These are phyloP conservation scores for Nannochloris sp. DNA, from an alignment of 139 green algal species.

Conservation along the genomic window DNA sequence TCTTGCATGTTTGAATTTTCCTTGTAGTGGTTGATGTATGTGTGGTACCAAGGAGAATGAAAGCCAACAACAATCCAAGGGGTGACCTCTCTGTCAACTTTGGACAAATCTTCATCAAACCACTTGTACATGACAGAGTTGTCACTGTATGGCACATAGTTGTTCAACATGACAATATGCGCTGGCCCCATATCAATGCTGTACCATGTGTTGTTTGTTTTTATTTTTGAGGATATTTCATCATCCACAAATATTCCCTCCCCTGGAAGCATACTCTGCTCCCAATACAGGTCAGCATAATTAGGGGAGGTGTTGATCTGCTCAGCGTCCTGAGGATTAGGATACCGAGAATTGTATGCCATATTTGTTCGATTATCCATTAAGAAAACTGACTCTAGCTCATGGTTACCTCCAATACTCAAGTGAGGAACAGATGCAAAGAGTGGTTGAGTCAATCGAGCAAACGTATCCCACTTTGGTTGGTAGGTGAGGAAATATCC, in stretches of 20 bases:
- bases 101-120: conserved; percentile 55
- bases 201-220: conserved; percentile 1
- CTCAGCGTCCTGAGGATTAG: neutral
- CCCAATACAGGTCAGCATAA: neutral
- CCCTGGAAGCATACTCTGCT: neutral
- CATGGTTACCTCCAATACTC: conserved; percentile 6
- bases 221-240: neutral
- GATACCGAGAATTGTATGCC: neutral
- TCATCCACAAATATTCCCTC: neutral
- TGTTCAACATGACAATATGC: neutral
- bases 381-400: neutral
- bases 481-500: neutral
- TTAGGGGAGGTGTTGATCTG: neutral
- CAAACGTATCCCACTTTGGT: conserved; percentile 1
- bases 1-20: conserved; percentile 14
- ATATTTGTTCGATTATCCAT: neutral
- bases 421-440: neutral
- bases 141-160: conserved; percentile 16
- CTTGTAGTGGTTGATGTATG: conserved; percentile 4
- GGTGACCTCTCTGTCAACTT: conserved; percentile 50
- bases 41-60: conserved; percentile 60
- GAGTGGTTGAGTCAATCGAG: neutral
- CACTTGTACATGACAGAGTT: conserved; percentile 48
- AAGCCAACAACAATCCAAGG: conserved; percentile 66
- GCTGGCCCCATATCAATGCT: neutral